Conservation (phyloP, 352 stramenopile species). For the Phytophthora melonis region DNA sequence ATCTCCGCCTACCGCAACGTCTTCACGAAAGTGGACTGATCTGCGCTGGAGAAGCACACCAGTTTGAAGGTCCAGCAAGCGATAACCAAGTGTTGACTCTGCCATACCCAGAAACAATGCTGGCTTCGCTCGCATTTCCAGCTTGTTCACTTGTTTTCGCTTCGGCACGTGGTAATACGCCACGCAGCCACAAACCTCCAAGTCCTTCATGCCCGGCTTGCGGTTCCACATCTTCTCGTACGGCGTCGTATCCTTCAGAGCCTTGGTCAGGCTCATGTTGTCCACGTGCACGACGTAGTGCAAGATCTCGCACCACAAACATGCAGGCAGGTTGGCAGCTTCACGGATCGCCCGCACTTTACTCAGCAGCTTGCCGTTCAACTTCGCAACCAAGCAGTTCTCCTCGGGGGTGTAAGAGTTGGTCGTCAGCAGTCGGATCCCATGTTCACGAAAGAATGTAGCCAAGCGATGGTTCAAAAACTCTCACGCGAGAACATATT, state of each 20-base stretch:
- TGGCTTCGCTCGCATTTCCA: constrained; percentile 4
- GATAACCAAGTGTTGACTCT: constrained; percentile 6
- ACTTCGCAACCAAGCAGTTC: too few relatives aligned
- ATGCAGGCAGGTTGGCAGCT: constrained; percentile 2
- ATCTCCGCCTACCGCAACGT: constrained; percentile 3
- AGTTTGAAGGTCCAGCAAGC: constrained; percentile 7
- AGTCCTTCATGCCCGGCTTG: constrained; percentile 7
- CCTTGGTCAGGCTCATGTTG: constrained; percentile 17
- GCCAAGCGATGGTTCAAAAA: too few relatives aligned
- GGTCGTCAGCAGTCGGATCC: too few relatives aligned
- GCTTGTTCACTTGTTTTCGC: not conserved
- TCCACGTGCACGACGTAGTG: constrained; percentile 16
- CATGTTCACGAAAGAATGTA: too few relatives aligned
- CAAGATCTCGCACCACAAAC: constrained; percentile 9
- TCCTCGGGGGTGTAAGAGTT: too few relatives aligned
- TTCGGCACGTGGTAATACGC: constrained; percentile 12
- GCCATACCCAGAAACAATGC: constrained; percentile 14
- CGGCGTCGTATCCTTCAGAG: constrained; percentile 2
- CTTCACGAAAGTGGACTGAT: constrained; percentile 17
- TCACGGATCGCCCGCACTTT: too few relatives aligned
- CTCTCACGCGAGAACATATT: too few relatives aligned
- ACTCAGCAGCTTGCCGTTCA: too few relatives aligned
- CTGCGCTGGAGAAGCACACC: constrained; percentile 9
- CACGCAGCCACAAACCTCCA: constrained; percentile 14
- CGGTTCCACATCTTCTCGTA: constrained; percentile 8